These are phyloP conservation scores for Arbutus unedo DNA, from an alignment of 148 eudicot genomes.

Conservation along the genomic window DNA sequence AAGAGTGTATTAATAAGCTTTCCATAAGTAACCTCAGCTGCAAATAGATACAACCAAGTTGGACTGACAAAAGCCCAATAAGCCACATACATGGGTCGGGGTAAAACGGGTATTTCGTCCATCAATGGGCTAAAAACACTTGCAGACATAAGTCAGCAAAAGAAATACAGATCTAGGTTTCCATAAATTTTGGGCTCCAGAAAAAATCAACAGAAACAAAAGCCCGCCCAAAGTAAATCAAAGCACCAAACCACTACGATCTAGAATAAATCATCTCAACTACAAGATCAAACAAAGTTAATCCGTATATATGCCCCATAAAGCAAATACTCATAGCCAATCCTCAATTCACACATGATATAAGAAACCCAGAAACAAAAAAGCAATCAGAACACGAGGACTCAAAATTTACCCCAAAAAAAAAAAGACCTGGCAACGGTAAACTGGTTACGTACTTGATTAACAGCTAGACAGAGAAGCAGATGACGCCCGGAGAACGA, in stretches of 20 bases:
- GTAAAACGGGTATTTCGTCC: constrained; percentile 4
- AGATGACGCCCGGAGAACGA: background rate
- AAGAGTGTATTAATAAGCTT: background rate
- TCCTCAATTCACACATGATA: background rate
- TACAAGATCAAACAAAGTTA: background rate
- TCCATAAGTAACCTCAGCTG: constrained; percentile 2
- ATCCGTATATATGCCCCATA: background rate
- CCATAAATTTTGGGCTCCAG: constrained; percentile 14
- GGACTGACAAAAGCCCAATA: constrained; percentile 13
- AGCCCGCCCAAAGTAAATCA: constrained; percentile 13
- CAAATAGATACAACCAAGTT: background rate
- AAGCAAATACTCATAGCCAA: background rate
- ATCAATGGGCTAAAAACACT: constrained; percentile 9
- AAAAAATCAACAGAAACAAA: constrained; percentile 1
- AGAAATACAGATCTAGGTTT: constrained; percentile 11
- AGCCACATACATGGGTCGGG: background rate
- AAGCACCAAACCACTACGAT: background rate
- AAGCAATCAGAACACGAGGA: background rate
- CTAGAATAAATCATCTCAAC: background rate
- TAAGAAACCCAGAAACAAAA: background rate
- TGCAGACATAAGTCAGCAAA: background rate
- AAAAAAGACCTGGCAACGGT: too few relatives aligned
- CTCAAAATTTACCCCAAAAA: background rate
- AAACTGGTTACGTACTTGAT: background rate
- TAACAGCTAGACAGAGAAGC: background rate